These are phyloP conservation scores for Botrytis tulipae DNA, from an alignment of 2,329 filamentous ascomycete species.

Conservation along the genomic window DNA sequence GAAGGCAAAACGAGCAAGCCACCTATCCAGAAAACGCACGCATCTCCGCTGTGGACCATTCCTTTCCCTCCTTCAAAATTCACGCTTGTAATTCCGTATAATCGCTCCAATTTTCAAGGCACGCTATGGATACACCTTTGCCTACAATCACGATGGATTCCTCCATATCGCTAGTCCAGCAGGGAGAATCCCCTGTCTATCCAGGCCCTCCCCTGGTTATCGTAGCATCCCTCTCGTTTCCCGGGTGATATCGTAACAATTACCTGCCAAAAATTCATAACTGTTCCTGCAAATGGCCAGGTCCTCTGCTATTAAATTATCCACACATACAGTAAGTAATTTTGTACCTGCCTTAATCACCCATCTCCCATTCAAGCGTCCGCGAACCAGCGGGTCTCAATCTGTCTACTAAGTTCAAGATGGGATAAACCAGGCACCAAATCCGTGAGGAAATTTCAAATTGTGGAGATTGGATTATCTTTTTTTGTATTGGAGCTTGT, in stretches of 20 bases:
- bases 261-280: not conserved
- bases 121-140: not conserved
- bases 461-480: slow-evolving; percentile 5
- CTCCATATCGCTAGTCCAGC: not conserved
- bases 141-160: not conserved
- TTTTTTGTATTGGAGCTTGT: slow-evolving; percentile 1
- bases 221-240: not conserved
- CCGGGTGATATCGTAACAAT: not conserved
- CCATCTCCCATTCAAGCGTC: not conserved
- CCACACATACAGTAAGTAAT: not conserved
- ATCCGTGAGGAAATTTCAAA: slow-evolving; percentile 2
- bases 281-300: not conserved
- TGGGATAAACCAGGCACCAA: slow-evolving; percentile 7
- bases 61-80: not conserved
- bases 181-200: not conserved
- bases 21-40: not conserved
- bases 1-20: not conserved
- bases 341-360: slow-evolving; percentile 1
- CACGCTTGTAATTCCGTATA: not conserved
- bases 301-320: not conserved
- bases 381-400: slow-evolving; percentile 14
- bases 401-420: not conserved
- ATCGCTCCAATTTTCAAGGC: slow-evolving; percentile 10
- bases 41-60: slow-evolving; percentile 4
- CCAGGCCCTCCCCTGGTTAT: not conserved